phyloP scores from a whole-genome alignment of 1,139 yeast genomes.

The Debaryomycetaceae sp. region DNA sequence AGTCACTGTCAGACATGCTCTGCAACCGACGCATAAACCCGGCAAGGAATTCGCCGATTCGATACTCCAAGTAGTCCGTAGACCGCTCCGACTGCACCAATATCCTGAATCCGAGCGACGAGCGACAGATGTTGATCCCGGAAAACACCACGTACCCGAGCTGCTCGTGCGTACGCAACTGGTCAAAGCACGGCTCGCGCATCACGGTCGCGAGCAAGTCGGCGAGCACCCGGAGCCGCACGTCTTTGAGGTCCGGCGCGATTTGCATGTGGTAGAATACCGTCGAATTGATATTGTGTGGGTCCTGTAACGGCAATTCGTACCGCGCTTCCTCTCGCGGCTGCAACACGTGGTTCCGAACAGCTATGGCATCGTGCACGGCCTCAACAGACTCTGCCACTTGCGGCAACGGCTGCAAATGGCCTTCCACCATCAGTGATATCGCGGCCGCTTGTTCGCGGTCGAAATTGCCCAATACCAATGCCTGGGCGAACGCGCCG shows the following conservation, averaged over 20 bases:
- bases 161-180: constrained; percentile 86
- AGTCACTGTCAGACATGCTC: constrained; percentile 48
- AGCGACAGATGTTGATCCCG: constrained; percentile 56
- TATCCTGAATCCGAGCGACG: constrained; percentile 69
- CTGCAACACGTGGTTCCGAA: constrained; percentile 31
- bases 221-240: constrained; percentile 31
- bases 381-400: constrained; percentile 32
- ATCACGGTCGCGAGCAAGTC: constrained; percentile 64
- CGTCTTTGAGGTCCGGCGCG: constrained; percentile 28
- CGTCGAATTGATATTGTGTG: constrained; percentile 72
- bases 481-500: constrained; percentile 52
- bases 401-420: constrained; percentile 14
- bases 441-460: constrained; percentile 38
- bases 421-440: constrained; percentile 10
- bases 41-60: constrained; percentile 60
- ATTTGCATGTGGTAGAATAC: constrained; percentile 70
- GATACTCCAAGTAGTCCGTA: constrained; percentile 59
- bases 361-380: constrained; percentile 12
- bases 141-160: constrained; percentile 85
- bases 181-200: constrained; percentile 82
- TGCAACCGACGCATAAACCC: constrained; percentile 24
- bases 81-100: constrained; percentile 79
- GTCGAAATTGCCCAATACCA: constrained; percentile 71
- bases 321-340: constrained; percentile 34
- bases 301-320: constrained; percentile 47